These are phyloP conservation scores for Rhizoclosmatium globosum DNA, from an alignment of 192 early-diverging fungal species.

Conservation along the genomic window DNA sequence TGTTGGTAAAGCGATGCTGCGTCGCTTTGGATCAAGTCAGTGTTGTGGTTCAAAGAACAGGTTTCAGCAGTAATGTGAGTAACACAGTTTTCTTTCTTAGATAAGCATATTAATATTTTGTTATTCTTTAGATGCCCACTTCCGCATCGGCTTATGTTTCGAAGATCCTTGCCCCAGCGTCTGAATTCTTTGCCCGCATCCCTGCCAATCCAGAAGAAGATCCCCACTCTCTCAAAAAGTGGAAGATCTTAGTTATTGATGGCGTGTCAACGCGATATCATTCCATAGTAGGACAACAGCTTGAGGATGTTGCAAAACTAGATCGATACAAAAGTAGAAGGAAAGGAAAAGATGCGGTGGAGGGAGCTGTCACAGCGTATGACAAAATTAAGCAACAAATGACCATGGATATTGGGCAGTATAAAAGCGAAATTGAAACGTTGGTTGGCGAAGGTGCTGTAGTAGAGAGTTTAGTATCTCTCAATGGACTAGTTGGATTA, in stretches of 20 bases:
- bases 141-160: conserved; percentile 28
- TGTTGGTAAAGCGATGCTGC: conserved; percentile 30
- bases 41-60: conserved; percentile 30
- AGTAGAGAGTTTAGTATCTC: background rate
- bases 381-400: conserved; percentile 30
- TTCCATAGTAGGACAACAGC: conserved; percentile 21
- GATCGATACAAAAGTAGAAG: conserved; percentile 23
- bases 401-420: conserved; percentile 20
- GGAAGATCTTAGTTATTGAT: conserved; percentile 23
- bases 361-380: conserved; percentile 15
- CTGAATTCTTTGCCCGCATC: conserved; percentile 1
- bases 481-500: background rate
- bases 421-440: conserved; percentile 4
- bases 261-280: conserved; percentile 9
- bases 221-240: background rate
- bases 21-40: conserved; percentile 31
- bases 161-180: conserved; percentile 32
- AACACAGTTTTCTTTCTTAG: background rate
- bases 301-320: conserved; percentile 31
- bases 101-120: background rate
- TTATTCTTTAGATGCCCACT: conserved; percentile 17
- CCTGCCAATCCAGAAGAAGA: background rate
- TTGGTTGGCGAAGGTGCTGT: background rate
- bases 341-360: background rate
- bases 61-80: conserved; percentile 33